Evolutionary conservation across 1,284 basidiomycete species (phyloP), one percentile per base, ranked within the genome.

Genomic region (Apiotrichum montevideense): DNA sequence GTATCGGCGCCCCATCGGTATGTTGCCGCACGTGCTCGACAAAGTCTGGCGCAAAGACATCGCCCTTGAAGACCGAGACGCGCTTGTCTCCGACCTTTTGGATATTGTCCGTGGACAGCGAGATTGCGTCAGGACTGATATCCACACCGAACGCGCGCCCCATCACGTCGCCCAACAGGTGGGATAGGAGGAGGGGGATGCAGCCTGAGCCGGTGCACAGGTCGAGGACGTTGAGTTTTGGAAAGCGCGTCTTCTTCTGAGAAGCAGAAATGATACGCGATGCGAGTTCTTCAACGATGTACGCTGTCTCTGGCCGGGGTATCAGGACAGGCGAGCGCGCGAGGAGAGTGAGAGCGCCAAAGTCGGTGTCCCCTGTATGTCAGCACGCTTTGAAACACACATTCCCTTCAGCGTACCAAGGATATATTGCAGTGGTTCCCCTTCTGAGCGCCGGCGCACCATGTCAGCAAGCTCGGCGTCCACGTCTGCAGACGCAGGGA

Each of bases 401-500:
- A 4, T 40, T 32, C n/a, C 1, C 4, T 39, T 2, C 32, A 13
- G 35, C 55, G 59, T 69, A 89, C 91, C 90, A 42, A 95, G 80
- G 64, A 95, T 87, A 71, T 94, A 95, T 67, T 94, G 90, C n/a
- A 94, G 79, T 0, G 91, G 91, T 75, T 91, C 88, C 14, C 88
- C 86, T 4, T 67, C 62, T 11, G 81, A 65, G 62, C 89, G 54
- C 37, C 71, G 59, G 35, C 55, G 34, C 3, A 76, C 72, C 59
- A 72, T 57, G 13, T 55, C 54, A n/a, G 52, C 55, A 3, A 76
- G 34, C 44, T 51, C 45, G 33, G 57, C 52, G 13, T 59, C 51
- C 3, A 11, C 14, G 1, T 40, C 13, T 6, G 46, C n/a, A 4
- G 46, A 54, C 7, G 32, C 5, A 1, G 45, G 11, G 6, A 44